Conservation (phyloP, 164 flowering plant genomes). For the Malania oleifera region DNA sequence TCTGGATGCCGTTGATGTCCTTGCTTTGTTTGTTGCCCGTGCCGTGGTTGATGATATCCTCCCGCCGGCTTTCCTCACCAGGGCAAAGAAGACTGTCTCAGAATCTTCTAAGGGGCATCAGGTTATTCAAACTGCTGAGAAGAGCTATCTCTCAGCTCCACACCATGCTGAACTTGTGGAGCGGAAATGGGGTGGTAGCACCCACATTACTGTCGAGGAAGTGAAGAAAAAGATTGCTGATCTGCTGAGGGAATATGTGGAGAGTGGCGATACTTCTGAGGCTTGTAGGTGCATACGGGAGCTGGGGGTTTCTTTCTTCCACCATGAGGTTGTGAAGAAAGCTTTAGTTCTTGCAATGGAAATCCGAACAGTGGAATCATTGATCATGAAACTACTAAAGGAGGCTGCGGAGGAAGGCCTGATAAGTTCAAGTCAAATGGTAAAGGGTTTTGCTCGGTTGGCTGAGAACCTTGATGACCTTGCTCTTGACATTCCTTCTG, state of each 20-base stretch:
- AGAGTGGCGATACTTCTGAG: slow-evolving; percentile 80
- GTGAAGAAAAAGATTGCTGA: slow-evolving; percentile 83
- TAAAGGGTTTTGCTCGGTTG: slow-evolving; percentile 79
- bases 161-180: slow-evolving; percentile 99
- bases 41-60: slow-evolving; percentile 98
- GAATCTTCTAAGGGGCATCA: slow-evolving; percentile 75
- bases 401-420: slow-evolving; percentile 92
- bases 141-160: slow-evolving; percentile 95
- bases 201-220: slow-evolving; percentile 86
- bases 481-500: slow-evolving; percentile 90
- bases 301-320: slow-evolving; percentile 82
- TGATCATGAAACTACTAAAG: slow-evolving; percentile 60
- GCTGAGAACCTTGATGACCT: slow-evolving; percentile 92
- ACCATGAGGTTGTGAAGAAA: slow-evolving; percentile 94
- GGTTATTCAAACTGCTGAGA: slow-evolving; percentile 80
- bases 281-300: slow-evolving; percentile 92
- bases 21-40: slow-evolving; percentile 87
- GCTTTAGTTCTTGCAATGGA: slow-evolving; percentile 90
- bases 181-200: slow-evolving; percentile 92
- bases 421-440: slow-evolving; percentile 92
- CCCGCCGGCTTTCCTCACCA: slow-evolving; percentile 83
- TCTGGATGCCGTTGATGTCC: slow-evolving; percentile 81
- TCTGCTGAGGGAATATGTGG: slow-evolving; percentile 81
- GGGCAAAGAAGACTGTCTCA: slow-evolving; percentile 60
- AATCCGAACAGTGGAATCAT: slow-evolving; percentile 61